phyloP scores from a whole-genome alignment of 2,329 filamentous ascomycete species.

The Dryadomyces quercus-mongolicae region DNA sequence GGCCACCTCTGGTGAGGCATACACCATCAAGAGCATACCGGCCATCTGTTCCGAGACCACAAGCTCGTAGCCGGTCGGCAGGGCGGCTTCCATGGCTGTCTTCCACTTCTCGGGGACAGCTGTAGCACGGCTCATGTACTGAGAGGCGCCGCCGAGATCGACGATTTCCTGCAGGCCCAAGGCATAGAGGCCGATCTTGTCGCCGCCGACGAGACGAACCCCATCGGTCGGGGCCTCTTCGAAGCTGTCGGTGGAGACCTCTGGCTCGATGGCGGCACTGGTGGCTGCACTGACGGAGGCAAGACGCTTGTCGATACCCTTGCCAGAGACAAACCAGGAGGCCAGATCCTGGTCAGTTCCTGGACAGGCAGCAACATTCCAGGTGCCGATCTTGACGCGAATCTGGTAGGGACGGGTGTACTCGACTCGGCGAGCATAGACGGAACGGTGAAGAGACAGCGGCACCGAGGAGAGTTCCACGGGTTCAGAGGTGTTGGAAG shows the following conservation, averaged over 20 bases:
- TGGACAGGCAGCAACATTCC: constrained; percentile 82
- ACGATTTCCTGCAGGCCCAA: constrained; percentile 88
- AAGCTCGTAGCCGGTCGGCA: constrained; percentile 67
- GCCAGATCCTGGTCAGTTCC: constrained; percentile 81
- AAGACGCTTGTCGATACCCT: constrained; percentile 54
- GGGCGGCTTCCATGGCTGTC: constrained; percentile 54
- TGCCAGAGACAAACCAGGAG: constrained; percentile 74
- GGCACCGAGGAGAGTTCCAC: constrained; percentile 33
- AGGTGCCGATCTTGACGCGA: constrained; percentile 81
- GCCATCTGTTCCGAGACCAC: constrained; percentile 76
- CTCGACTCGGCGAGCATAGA: constrained; percentile 65
- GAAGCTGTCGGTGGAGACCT: constrained; percentile 33
- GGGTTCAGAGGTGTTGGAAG: constrained; percentile 27
- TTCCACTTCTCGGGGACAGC: constrained; percentile 66
- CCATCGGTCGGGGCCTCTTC: constrained; percentile 13
- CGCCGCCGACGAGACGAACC: constrained; percentile 39
- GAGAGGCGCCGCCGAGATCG: constrained; percentile 66
- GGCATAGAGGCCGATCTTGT: constrained; percentile 79
- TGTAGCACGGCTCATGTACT: constrained; percentile 58
- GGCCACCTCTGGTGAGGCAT: constrained; percentile 66
- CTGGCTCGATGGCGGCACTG: constrained; percentile 19
- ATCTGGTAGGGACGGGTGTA: constrained; percentile 66
- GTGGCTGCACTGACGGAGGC: constrained; percentile 37
- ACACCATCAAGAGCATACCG: constrained; percentile 73
- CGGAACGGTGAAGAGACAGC: constrained; percentile 47